Base-by-base conservation (phyloP, 345 rosid genomes). In the Citrus unshiu region DNA sequence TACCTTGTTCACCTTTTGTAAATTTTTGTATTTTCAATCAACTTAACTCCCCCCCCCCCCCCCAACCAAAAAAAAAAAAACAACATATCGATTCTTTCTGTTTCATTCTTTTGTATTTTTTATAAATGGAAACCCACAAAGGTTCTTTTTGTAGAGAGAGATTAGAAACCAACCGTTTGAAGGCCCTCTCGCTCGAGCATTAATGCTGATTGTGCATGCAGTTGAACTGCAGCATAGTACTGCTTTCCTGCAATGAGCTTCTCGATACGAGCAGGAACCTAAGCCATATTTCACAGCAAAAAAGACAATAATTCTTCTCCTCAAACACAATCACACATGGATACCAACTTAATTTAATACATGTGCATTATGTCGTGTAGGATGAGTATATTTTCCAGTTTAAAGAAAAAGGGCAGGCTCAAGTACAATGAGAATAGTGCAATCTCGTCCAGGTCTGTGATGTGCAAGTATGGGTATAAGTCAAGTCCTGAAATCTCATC, bases 101-200 rank as follows among this genome's bases (percentile, higher is more conserved):
- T 7, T 16, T 18, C 18, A 12, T 30, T 14, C 6, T 54, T 54
- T 16, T 18, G 18, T 5, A 16, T 54, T 54, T 54, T 16, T 54
- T 54, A 1, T 54, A 54, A 54, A 16, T 54, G 40, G 24, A 32
- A 16, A 34, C n/a, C 24, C 22, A 76, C 32, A 19, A 54, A 74
- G 58, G 58, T 51, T 24, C 18, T 22, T 61, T 22, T 27, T 12
- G 22, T 27, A 63, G 78, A 66, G 14, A 59, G 27, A 59, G 29
- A 39, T 18, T 34, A 34, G 68, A 70, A 81, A 76, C 86, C 74
- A 89, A 93, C 99, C 86, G 89, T 88, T 86, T 93, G 98, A 84
- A 95, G 98, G 80, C 99, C 98, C 86, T 95, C 98, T 73, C 98
- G 89, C 87, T 95, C 98, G 78, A 95, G 99, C 99, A 95, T 93